Conservation (phyloP, 768 basidiomycete genomes). For the Lactarius sp. region DNA sequence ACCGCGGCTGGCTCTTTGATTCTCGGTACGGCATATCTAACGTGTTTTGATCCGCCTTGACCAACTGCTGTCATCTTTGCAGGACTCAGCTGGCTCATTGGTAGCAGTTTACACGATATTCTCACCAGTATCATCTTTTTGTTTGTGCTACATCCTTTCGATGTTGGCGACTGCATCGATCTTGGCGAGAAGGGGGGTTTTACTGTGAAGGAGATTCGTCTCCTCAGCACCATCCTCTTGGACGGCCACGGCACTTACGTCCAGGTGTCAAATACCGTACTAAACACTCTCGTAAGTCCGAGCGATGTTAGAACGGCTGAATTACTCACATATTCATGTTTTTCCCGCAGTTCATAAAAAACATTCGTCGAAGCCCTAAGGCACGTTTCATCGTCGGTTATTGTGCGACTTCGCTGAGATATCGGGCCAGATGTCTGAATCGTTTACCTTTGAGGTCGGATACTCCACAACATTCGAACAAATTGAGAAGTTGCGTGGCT, state of each 20-base stretch:
- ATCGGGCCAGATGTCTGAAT: slow-evolving; percentile 59
- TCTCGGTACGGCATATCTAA: slow-evolving; percentile 35
- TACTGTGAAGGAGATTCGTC: slow-evolving; percentile 83
- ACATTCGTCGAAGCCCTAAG: slow-evolving; percentile 67
- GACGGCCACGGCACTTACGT: slow-evolving; percentile 54
- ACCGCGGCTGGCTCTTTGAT: slow-evolving; percentile 68
- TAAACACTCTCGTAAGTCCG: slow-evolving; percentile 48
- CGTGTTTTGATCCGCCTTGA: not conserved
- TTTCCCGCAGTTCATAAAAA: slow-evolving; percentile 54
- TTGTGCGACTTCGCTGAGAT: slow-evolving; percentile 5
- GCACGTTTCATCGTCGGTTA: slow-evolving; percentile 32
- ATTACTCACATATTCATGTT: not conserved
- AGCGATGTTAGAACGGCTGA: not conserved
- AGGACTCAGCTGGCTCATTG: slow-evolving; percentile 86
- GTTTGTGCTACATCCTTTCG: slow-evolving; percentile 82
- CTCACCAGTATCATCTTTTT: slow-evolving; percentile 86
- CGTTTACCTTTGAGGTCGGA: slow-evolving; percentile 74
- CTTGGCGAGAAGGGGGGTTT: slow-evolving; percentile 45
- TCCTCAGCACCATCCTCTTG: slow-evolving; percentile 72
- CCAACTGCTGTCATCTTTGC: not conserved
- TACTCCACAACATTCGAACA: slow-evolving; percentile 78
- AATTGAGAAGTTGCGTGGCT: slow-evolving; percentile 66
- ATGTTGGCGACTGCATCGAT: slow-evolving; percentile 71
- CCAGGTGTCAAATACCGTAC: slow-evolving; percentile 65
- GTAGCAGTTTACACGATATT: slow-evolving; percentile 72